Conservation (phyloP, 2,329 filamentous ascomycete species). For the Fusarium sp. region DNA sequence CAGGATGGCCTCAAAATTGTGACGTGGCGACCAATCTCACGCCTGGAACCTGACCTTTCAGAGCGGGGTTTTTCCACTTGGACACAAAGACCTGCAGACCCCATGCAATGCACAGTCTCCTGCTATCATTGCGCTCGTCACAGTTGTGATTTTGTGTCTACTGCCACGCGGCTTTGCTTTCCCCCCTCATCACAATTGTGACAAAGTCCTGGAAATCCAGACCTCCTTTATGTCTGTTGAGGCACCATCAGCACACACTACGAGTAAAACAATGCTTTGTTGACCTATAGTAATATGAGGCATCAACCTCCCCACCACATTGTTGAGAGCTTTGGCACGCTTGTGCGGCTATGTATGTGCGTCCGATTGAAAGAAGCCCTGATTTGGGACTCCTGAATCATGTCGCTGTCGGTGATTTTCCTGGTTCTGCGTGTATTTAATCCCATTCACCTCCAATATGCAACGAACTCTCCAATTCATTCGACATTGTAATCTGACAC, state of each 20-base stretch:
- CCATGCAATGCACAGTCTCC: not conserved
- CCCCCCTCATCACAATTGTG: not conserved
- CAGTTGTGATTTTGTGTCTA: not conserved
- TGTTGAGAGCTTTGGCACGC: not conserved
- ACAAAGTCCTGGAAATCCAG: not conserved
- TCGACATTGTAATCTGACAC: not conserved
- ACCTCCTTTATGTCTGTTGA: not conserved
- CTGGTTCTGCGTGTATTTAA: not conserved
- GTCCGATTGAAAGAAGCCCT: not conserved
- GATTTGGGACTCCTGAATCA: not conserved
- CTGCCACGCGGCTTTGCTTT: not conserved
- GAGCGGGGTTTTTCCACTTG: not conserved
- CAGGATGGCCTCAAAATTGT: not conserved
- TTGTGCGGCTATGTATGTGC: not conserved
- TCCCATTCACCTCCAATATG: not conserved
- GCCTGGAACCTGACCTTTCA: not conserved
- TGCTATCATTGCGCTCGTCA: not conserved
- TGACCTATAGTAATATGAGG: not conserved
- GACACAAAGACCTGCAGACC: not conserved
- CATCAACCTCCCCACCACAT: not conserved
- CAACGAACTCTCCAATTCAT: not conserved
- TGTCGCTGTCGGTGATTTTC: not conserved
- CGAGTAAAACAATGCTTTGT: not conserved
- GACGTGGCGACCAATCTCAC: conserved; percentile 2
- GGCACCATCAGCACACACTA: not conserved